phyloP scores from a whole-genome alignment of 75 land plant genomes.

The Selaginella tamariscina region DNA sequence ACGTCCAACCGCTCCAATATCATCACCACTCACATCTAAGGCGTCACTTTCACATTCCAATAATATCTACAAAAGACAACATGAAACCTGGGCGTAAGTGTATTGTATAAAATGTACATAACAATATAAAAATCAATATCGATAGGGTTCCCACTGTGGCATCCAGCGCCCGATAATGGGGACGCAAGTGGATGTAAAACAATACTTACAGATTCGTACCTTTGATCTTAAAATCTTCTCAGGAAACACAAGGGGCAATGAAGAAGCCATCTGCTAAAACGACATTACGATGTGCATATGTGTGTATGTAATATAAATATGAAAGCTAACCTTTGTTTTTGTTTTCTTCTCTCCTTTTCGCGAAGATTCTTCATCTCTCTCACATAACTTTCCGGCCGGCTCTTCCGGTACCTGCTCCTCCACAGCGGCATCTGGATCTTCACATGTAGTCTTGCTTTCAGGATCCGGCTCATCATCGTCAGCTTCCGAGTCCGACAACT shows the following conservation, averaged over 20 bases:
- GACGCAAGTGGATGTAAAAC: background rate
- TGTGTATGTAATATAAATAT: background rate
- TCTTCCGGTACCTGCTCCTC: background rate
- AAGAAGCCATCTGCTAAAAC: conserved; percentile 38
- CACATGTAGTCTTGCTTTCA: too few relatives aligned
- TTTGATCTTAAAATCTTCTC: conserved; percentile 53
- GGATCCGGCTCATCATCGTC: background rate
- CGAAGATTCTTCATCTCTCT: background rate
- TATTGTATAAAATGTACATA: too few relatives aligned
- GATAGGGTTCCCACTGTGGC: too few relatives aligned
- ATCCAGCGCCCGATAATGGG: too few relatives aligned
- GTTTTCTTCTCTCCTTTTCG: background rate
- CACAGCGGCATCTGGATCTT: background rate
- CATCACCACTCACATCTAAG: conserved; percentile 80
- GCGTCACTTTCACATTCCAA: conserved; percentile 96
- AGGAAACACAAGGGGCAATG: conserved; percentile 43
- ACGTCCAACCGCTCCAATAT: conserved; percentile 93
- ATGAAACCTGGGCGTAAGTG: background rate
- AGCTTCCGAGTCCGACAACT: background rate
- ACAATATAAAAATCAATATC: too few relatives aligned
- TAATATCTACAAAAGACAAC: conserved; percentile 49
- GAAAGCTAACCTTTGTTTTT: background rate
- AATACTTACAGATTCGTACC: conserved; percentile 26
- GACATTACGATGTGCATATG: background rate
- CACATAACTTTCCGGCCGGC: background rate